These are phyloP conservation scores for Mycena albidolilacea DNA, from an alignment of 768 basidiomycete species.

Conservation along the genomic window DNA sequence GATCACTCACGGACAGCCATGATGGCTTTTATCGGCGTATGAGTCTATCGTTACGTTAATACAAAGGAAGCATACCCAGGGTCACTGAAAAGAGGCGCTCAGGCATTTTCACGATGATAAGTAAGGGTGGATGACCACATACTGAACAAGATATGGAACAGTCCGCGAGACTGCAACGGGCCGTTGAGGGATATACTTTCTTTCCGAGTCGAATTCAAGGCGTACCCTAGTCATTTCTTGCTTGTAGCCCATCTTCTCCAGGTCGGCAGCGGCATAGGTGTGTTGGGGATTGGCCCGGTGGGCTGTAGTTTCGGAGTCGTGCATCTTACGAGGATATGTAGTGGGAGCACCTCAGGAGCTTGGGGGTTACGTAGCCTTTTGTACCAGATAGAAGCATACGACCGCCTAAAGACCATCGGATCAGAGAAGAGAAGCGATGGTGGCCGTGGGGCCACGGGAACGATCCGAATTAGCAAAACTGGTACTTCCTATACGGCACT, in stretches of 20 bases:
- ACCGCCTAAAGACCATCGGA: not conserved
- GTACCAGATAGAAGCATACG: constrained; percentile 2
- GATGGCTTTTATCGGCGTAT: constrained; percentile 57
- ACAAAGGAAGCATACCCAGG: constrained; percentile 53
- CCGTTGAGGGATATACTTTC: not conserved
- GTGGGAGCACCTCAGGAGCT: not conserved
- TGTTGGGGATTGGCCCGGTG: constrained; percentile 3
- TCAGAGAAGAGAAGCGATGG: not conserved
- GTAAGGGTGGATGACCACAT: constrained; percentile 36
- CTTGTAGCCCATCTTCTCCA: constrained; percentile 69
- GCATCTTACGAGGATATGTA: constrained; percentile 10
- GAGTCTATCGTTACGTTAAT: not conserved
- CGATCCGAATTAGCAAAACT: not conserved
- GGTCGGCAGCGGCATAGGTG: constrained; percentile 35
- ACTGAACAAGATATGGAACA: constrained; percentile 71
- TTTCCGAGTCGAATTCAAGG: not conserved
- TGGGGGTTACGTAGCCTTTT: not conserved
- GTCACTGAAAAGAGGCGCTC: constrained; percentile 55
- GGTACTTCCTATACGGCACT: not conserved
- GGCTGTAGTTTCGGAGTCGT: not conserved
- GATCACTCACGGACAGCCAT: constrained; percentile 72
- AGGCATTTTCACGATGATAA: not conserved
- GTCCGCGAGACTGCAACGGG: constrained; percentile 59
- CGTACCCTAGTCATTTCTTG: constrained; percentile 70
- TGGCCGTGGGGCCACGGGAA: not conserved